Conservation (phyloP, 1,284 basidiomycete species). For the Apiotrichum akiyoshidainum region DNA sequence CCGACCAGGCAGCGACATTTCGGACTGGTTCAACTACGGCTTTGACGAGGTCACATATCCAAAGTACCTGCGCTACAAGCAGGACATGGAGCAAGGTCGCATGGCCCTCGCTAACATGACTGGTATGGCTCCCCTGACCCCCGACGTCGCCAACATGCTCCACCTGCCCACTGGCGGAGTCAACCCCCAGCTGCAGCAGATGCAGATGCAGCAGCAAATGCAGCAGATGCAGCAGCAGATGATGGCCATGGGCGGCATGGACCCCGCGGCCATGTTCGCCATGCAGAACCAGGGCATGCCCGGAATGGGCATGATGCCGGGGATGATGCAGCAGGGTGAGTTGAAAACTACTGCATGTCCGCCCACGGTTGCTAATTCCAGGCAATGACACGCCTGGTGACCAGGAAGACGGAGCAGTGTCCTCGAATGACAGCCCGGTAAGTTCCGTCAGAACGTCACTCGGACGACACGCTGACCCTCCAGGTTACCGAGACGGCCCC, state of each 20-base stretch:
- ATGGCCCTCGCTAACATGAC: conserved; percentile 39
- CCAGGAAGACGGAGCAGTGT: conserved; percentile 3
- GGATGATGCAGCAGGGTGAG: conserved; percentile 11
- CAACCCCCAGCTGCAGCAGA: conserved; percentile 23
- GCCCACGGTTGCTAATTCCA: neutral
- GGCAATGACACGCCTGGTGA: conserved; percentile 8
- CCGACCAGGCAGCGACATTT: conserved; percentile 84
- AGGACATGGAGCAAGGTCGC: conserved; percentile 66
- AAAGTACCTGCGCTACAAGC: conserved; percentile 79
- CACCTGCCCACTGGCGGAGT: conserved; percentile 18
- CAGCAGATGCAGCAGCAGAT: conserved; percentile 41
- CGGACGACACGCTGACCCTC: neutral
- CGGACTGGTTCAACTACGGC: conserved; percentile 99
- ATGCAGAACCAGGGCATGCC: conserved; percentile 28
- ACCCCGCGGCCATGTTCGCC: conserved; percentile 40
- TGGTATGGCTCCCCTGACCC: conserved; percentile 32
- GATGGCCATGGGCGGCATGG: conserved; percentile 45
- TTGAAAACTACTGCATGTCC: neutral
- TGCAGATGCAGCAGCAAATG: conserved; percentile 52
- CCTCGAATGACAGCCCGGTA: no score
- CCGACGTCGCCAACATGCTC: conserved; percentile 37
- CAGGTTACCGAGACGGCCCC: neutral
- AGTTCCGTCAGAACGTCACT: neutral
- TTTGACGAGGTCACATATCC: conserved; percentile 97
- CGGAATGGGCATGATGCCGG: conserved; percentile 20